Base-by-base conservation (phyloP, 257 asterid genomes). In the Coffea canephora region DNA sequence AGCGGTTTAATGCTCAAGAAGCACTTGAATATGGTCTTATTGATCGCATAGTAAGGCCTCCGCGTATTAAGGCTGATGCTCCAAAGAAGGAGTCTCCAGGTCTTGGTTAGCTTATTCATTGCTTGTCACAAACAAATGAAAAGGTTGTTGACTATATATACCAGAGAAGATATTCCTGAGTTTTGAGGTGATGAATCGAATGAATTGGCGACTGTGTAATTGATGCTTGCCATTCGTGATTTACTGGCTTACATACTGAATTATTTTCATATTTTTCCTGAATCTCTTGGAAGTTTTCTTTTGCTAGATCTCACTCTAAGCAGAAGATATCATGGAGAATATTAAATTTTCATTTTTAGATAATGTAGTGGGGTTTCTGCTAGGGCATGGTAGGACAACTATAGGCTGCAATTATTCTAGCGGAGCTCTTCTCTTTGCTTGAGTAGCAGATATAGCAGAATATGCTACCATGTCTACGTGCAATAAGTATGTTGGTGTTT, bases 21-120 rank as follows among this genome's bases (percentile, higher is more conserved):
- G 99, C 98, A 59, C 90, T 95, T 69, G 98, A 91, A 69, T 95
- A 93, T 72, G 99, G 99, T 70, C 91, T 94, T 77, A 90, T 95
- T 48, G 99, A 95, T 84, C 87, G 91, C 64, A 83, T 93, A 77
- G 89, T 88, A 13, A 88, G 97, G 87, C 97, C 99, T 34, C 76
- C 91, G n/a, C 90, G 91, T 55, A 74, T 88, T 62, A 83, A 88
- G 82, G 82, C 87, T 14, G 89, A 89, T 78, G 88, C 90, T 49
- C 88, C 87, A 0, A 74, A 77, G n/a, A 87, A 88, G 80, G 87
- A 86, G 14, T 74, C 90, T 74, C 87, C 84, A 4, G 83, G 92
- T 74, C 97, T 90, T 59, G 97, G 95, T 87, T 92, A 88, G 84
- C 69, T 65, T 49, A 11, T 79, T 21, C 72, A 68, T 52, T 77